Percentiles rank a stretch among this genome's conserved stretches.
Conservation (phyloP, 73 alveolate species). For the Uronychia binucleata region DNA sequence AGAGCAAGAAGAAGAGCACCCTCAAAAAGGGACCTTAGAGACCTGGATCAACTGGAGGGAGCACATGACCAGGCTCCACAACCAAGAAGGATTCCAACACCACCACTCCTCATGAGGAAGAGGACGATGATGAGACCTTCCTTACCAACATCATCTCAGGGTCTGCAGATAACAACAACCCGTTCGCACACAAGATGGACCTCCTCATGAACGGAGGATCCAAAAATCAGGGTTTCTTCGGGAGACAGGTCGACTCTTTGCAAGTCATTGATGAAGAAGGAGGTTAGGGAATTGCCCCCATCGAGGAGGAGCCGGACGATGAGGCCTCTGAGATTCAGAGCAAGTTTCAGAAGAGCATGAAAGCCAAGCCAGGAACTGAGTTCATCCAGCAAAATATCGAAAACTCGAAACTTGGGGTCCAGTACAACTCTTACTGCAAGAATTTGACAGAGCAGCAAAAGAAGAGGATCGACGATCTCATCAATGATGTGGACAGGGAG, state of each 20-base stretch:
- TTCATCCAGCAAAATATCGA: not conserved
- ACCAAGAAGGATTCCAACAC: not conserved
- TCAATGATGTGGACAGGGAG: not conserved
- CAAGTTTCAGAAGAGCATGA: not conserved
- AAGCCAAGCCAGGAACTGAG: not conserved
- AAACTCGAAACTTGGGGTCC: not conserved
- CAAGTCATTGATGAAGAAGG: not conserved
- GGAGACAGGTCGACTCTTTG: not conserved
- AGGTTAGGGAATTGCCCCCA: not conserved
- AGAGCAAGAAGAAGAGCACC: not conserved
- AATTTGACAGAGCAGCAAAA: not conserved
- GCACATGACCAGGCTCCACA: conserved; percentile 6
- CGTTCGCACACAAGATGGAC: not conserved
- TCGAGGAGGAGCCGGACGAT: not conserved
- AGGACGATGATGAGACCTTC: conserved; percentile 37
- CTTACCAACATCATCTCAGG: conserved; percentile 4
- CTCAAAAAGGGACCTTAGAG: conserved; percentile 7
- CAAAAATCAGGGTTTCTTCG: not conserved
- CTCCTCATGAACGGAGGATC: not conserved
- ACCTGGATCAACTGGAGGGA: conserved; percentile 6
- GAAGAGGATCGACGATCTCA: not conserved
- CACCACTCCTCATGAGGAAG: not conserved
- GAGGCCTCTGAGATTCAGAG: not conserved
- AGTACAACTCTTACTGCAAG: conserved; percentile 3
- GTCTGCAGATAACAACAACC: not conserved